Base-by-base conservation (phyloP, 108 stramenopile species). In the Nitzschia sp. region DNA sequence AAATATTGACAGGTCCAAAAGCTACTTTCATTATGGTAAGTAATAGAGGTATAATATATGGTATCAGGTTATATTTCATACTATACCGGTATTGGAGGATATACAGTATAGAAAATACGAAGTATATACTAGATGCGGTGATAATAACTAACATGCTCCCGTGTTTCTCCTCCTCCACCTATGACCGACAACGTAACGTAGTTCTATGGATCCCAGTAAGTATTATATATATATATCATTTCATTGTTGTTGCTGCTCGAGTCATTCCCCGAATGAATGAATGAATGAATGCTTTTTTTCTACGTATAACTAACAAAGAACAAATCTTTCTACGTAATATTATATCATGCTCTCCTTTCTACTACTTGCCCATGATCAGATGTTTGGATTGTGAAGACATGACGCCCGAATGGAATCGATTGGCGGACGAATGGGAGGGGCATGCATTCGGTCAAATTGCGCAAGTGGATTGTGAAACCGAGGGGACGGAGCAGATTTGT, bases 391-490 rank as follows among this genome's bases (percentile, higher is more conserved):
- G 48, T 21, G 19, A 50, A 50, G 48, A 50, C 19, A 21, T 50
- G 9, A 50, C 4, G 13, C 48, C 48, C 8, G 86, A 86, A 64
- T 81, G 93, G 90, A 86, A 88, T 34, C 80, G 83, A 68, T 79
- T 93, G 26, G 79, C 75, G 3, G 82, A 69, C 25, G 85, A 85
- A 32, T 89, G 69, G 62, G 80, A 67, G 6, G 83, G 62, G 0
- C 45, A 69, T 38, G 60, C 78, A 35, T 36, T 60, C 67, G 78
- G 75, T 67, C 60, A 87, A 67, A 62, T 94, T 63, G 77, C 82
- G 58, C 73, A 91, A 67, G 89, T 96, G 28, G 85, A 94, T 88
- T 82, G 85, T 55, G 86, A 81, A 53, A 19, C 25, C 16, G 80
- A 73, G 46, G 90, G 87, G 2, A 85, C 80, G 11, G 68, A 86